Percentiles rank a stretch among this genome's conserved stretches.
phyloP scores from a whole-genome alignment of 805 yeast genomes.

The Cephaloascus albidus region DNA sequence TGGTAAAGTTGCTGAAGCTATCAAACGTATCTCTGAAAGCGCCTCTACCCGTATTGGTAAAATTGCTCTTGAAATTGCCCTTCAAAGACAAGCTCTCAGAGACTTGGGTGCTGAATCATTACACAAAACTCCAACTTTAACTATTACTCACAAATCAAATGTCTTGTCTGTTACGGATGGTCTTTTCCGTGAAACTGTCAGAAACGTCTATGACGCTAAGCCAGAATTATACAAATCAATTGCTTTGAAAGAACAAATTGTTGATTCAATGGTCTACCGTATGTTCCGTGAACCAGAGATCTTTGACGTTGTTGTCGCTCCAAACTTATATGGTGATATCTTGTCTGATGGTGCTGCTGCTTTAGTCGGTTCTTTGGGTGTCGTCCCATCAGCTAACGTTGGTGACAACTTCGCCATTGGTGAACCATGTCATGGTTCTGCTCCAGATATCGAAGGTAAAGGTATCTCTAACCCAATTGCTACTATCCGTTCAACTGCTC shows the following conservation, averaged over 20 bases:
- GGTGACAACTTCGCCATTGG: conserved; percentile 96
- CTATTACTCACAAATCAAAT: conserved; percentile 95
- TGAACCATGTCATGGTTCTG: conserved; percentile 99
- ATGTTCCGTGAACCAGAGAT: conserved; percentile 97
- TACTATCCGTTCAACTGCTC: conserved; percentile 94
- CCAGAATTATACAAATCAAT: conserved; percentile 49
- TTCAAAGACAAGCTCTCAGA: conserved; percentile 79
- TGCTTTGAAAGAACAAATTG: conserved; percentile 87
- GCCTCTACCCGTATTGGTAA: conserved; percentile 84
- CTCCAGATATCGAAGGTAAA: conserved; percentile 96
- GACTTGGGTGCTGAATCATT: conserved; percentile 48
- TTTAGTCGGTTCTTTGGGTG: conserved; percentile 93
- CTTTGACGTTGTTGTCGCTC: conserved; percentile 97
- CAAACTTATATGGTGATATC: conserved; percentile 96
- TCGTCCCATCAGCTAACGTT: conserved; percentile 96
- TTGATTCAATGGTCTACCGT: conserved; percentile 98
- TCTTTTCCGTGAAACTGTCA: conserved; percentile 83
- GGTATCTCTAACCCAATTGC: conserved; percentile 96
- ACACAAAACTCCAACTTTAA: conserved; percentile 52
- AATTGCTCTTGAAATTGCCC: conserved; percentile 87
- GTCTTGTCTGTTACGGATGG: conserved; percentile 92
- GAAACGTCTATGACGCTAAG: conserved; percentile 48
- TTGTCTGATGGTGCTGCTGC: conserved; percentile 98
- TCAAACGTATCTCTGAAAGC: conserved; percentile 85
- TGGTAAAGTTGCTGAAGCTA: conserved; percentile 94